Conservation (phyloP, 257 asterid genomes). For the Plantago elongata region DNA sequence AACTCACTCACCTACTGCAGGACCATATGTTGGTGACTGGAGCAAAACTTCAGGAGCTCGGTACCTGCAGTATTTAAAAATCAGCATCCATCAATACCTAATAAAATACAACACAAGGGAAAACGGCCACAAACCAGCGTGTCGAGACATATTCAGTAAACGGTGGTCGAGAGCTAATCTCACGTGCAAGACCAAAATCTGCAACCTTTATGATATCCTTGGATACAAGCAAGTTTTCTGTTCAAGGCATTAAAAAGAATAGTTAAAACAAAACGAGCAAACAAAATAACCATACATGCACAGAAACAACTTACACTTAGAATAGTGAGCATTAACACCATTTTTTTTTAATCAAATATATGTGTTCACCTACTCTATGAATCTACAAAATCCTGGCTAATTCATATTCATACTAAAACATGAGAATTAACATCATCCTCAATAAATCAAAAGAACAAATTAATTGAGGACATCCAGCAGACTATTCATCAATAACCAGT, state of each 20-base stretch:
- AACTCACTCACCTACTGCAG: conserved; percentile 64
- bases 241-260: conserved; percentile 3
- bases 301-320: background rate
- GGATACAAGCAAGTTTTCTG: conserved; percentile 53
- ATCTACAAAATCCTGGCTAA: no score
- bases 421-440: no score
- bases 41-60: conserved; percentile 74
- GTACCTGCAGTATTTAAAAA: conserved; percentile 38
- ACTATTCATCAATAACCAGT: no score
- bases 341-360: no score
- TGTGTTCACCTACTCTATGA: no score
- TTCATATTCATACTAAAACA: no score
- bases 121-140: conserved; percentile 47
- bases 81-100: conserved; percentile 11
- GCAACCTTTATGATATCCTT: conserved; percentile 54
- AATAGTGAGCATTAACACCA: no score
- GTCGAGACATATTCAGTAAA: conserved; percentile 67
- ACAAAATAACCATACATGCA: background rate
- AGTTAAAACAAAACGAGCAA: background rate
- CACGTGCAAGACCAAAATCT: conserved; percentile 71
- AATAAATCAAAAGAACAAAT: background rate
- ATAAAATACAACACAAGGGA: conserved; percentile 2
- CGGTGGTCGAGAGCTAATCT: conserved; percentile 57
- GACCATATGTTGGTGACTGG: conserved; percentile 52
- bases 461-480: background rate